phyloP scores from a whole-genome alignment of 139 green algal genomes.

The Parachlorella kessleri region DNA sequence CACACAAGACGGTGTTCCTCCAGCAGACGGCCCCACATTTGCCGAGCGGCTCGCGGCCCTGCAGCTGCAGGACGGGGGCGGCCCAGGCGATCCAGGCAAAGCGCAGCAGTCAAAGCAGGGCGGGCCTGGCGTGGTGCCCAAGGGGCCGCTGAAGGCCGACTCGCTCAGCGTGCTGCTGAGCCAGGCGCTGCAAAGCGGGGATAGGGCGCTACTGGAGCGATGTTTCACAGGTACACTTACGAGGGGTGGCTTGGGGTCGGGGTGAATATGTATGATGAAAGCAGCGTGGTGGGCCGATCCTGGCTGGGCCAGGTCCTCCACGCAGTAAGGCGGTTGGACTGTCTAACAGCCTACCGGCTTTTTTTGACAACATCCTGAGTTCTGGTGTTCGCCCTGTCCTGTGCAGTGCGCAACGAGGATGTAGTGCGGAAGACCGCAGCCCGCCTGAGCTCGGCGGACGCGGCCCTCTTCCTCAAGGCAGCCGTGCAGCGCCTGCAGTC shows the following conservation, averaged over 20 bases:
- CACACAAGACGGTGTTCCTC: neutral
- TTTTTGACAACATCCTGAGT: neutral
- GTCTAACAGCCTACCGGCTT: too few relatives aligned
- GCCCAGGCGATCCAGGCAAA: neutral
- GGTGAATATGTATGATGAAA: too few relatives aligned
- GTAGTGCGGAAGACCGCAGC: constrained; percentile 68
- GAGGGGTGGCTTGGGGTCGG: too few relatives aligned
- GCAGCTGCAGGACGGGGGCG: neutral
- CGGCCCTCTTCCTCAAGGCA: constrained; percentile 30
- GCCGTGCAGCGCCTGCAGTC: constrained; percentile 64
- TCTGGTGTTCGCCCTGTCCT: constrained; percentile 4
- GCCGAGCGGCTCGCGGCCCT: constrained; percentile 25
- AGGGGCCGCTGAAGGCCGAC: constrained; percentile 37
- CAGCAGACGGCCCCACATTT: constrained; percentile 17
- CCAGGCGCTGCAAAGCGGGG: constrained; percentile 49
- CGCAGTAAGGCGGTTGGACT: too few relatives aligned
- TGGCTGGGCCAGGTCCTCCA: too few relatives aligned
- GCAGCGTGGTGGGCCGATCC: too few relatives aligned
- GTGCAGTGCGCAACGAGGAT: constrained; percentile 59
- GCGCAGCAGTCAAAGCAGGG: neutral
- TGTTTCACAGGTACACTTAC: constrained; percentile 39
- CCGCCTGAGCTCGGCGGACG: constrained; percentile 51
- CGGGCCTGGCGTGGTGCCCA: too few relatives aligned
- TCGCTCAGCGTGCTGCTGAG: constrained; percentile 74
- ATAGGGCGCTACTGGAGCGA: constrained; percentile 64